A percentile compares a stretch with the other conserved stretches of the same genome.
Conservation (phyloP, 306 rosid genomes). For the Morella rubra region DNA sequence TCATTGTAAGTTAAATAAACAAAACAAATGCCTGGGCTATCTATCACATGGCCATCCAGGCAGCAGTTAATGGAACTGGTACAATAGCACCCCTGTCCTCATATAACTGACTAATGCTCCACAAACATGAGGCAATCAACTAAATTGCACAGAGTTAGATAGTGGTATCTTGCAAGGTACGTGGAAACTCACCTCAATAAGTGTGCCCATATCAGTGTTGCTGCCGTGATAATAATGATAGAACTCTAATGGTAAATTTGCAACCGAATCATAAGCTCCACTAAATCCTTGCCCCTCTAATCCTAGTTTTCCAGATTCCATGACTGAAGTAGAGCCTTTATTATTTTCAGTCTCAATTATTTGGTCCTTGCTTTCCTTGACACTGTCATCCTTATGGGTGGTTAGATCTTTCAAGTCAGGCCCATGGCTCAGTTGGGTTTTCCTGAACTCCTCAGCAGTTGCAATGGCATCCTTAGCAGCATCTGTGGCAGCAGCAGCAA, state of each 20-base stretch:
- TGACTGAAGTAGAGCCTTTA: constrained; percentile 32
- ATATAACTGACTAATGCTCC: not conserved
- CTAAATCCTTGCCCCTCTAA: constrained; percentile 44
- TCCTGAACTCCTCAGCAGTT: constrained; percentile 75
- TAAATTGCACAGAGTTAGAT: not conserved
- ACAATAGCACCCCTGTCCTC: not conserved
- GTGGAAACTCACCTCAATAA: constrained; percentile 63
- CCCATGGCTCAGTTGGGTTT: constrained; percentile 40
- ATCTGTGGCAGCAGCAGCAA: constrained; percentile 76
- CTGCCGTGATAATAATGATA: constrained; percentile 94
- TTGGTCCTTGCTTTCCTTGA: constrained; percentile 37
- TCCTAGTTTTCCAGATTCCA: constrained; percentile 42
- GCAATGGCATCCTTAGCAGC: constrained; percentile 90
- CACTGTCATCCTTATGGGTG: not conserved
- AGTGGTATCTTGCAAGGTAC: not conserved
- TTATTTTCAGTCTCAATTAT: constrained; percentile 30
- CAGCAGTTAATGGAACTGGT: not conserved
- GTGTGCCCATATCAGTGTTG: constrained; percentile 85
- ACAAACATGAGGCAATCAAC: not conserved
- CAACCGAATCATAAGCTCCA: constrained; percentile 59
- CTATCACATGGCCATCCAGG: not conserved
- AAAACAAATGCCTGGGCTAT: constrained; percentile 11
- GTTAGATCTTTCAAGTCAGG: constrained; percentile 34
- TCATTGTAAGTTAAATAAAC: constrained; percentile 7
- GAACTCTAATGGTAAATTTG: constrained; percentile 81